Evolutionary conservation across 768 basidiomycete species (phyloP).

Genomic region (Leccinum obscurum): DNA sequence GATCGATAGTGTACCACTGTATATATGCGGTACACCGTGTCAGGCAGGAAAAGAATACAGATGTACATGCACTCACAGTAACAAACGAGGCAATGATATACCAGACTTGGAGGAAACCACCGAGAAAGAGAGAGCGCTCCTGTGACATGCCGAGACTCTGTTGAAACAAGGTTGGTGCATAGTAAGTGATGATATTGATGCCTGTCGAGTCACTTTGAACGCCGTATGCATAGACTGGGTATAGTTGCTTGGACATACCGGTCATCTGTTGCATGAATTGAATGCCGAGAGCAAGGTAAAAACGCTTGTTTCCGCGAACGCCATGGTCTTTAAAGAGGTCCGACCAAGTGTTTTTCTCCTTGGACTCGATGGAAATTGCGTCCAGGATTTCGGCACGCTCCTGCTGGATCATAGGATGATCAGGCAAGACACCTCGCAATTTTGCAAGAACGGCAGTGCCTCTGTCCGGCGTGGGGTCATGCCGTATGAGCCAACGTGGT

Average conservation of each 20-base stretch:
- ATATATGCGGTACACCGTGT: background rate
- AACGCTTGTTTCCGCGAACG: conserved; percentile 7
- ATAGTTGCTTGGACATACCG: background rate
- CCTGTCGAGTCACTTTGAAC: background rate
- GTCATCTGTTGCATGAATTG: conserved; percentile 16
- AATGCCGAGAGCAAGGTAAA: conserved; percentile 10
- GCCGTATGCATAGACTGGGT: background rate
- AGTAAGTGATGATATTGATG: conserved; percentile 13
- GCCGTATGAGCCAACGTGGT: conserved; percentile 9
- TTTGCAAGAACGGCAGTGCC: conserved; percentile 6
- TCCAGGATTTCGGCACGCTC: conserved; percentile 3
- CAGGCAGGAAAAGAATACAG: background rate
- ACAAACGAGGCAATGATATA: conserved; percentile 10
- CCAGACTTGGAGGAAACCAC: conserved; percentile 11
- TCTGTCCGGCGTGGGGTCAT: conserved; percentile 2
- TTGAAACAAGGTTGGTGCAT: conserved; percentile 11
- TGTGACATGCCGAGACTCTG: conserved; percentile 9
- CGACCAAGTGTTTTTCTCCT: conserved; percentile 6
- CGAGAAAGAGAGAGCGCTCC: conserved; percentile 5
- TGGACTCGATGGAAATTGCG: conserved; percentile 7
- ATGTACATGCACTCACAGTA: background rate
- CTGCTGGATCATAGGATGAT: conserved; percentile 1
- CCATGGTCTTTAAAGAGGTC: conserved; percentile 12
- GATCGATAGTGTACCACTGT: conserved; percentile 11
- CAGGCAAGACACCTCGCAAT: background rate